Evolutionary conservation across 768 basidiomycete genomes (phyloP).

Genomic region (Tricholoma hemisulphureum): DNA sequence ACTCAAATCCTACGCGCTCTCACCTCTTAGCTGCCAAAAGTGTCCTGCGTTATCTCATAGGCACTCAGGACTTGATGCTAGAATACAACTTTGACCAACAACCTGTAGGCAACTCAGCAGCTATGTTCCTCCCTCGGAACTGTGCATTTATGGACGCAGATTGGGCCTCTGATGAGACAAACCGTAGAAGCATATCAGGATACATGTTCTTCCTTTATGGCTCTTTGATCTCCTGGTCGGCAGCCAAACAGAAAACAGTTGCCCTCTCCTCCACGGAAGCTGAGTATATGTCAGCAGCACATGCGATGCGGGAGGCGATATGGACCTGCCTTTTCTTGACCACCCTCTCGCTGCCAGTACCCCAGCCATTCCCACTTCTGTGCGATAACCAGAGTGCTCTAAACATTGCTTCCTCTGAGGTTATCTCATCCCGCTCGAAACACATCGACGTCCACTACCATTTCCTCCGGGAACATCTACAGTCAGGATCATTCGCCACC

Average conservation of each 20-base stretch:
- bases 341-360: slow-evolving; percentile 5
- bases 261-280: slow-evolving; percentile 37
- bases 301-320: slow-evolving; percentile 20
- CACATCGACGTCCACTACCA: too few relatives aligned
- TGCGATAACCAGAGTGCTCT: slow-evolving; percentile 27
- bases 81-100: slow-evolving; percentile 16
- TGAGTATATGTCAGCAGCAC: slow-evolving; percentile 35
- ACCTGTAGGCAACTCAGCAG: too few relatives aligned
- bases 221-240: slow-evolving; percentile 32
- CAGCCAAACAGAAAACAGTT: slow-evolving; percentile 31
- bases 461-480: slow-evolving; percentile 33
- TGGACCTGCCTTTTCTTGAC: slow-evolving; percentile 21
- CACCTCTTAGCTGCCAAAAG: slow-evolving; percentile 33
- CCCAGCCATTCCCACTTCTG: slow-evolving; percentile 15
- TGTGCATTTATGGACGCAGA: slow-evolving; percentile 30
- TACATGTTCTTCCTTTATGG: slow-evolving; percentile 33
- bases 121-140: neutral
- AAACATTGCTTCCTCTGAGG: slow-evolving; percentile 19
- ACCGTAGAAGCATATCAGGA: slow-evolving; percentile 32
- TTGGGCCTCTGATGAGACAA: slow-evolving; percentile 25
- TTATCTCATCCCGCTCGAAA: slow-evolving; percentile 29
- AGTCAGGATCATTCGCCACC: slow-evolving; percentile 15
- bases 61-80: slow-evolving; percentile 21
- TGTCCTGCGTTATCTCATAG: slow-evolving; percentile 32
- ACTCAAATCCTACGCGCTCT: slow-evolving; percentile 20